These are phyloP conservation scores for Polyrhizophydium stewartii DNA, from an alignment of 371 early-diverging fungal species.

Conservation along the genomic window DNA sequence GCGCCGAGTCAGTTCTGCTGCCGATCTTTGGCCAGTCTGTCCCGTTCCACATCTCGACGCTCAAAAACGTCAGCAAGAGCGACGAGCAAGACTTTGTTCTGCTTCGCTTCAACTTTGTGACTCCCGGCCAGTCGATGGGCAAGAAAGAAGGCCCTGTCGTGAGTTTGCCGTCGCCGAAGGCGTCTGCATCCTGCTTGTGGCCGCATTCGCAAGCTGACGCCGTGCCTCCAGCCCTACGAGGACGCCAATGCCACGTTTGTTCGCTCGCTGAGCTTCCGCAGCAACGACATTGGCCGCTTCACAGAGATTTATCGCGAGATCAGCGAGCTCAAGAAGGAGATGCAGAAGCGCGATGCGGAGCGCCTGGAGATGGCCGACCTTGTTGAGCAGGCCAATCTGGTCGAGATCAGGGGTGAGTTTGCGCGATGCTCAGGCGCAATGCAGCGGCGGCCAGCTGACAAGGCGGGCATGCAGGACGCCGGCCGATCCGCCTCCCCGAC, in stretches of 20 bases:
- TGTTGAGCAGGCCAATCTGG: constrained; percentile 89
- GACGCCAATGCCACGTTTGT: constrained; percentile 88
- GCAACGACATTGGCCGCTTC: constrained; percentile 79
- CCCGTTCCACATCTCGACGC: constrained; percentile 97
- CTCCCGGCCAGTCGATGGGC: constrained; percentile 88
- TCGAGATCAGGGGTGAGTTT: constrained; percentile 62
- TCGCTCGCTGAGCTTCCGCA: constrained; percentile 85
- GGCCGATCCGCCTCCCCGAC: constrained; percentile 78
- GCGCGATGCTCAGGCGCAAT: background rate
- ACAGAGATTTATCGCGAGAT: constrained; percentile 80
- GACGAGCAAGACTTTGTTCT: constrained; percentile 95
- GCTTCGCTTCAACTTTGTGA: constrained; percentile 95
- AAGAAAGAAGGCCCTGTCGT: constrained; percentile 66
- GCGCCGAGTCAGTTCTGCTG: constrained; percentile 83
- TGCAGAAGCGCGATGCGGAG: constrained; percentile 72
- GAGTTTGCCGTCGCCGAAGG: too few species aligned
- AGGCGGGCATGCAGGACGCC: constrained; percentile 34
- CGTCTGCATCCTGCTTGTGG: too few species aligned
- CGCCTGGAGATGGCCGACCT: constrained; percentile 93
- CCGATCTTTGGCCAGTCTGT: constrained; percentile 97
- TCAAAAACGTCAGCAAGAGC: constrained; percentile 94
- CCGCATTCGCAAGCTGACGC: too few species aligned
- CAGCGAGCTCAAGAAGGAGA: constrained; percentile 83
- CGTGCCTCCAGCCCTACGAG: constrained; percentile 65
- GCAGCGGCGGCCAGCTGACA: background rate